A percentile compares a stretch with the other conserved stretches of the same genome.
Evolutionary conservation across 305 asterid genomes (phyloP).

Genomic region (Nicotiana rustica): DNA sequence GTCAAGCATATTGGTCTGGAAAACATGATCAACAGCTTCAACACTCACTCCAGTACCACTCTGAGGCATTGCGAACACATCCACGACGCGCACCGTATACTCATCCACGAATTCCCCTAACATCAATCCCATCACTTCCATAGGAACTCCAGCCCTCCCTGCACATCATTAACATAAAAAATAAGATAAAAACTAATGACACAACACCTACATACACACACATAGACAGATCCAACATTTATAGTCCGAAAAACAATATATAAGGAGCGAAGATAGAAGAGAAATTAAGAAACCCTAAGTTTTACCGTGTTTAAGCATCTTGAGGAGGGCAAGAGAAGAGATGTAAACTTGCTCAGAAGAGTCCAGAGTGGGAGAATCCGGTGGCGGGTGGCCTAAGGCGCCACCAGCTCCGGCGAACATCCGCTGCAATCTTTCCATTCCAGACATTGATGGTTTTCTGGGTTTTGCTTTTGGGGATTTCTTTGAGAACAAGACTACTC

Average conservation of each 20-base stretch:
- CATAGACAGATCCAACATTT: slow-evolving; percentile 7
- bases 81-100: slow-evolving; percentile 95
- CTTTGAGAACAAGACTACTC: slow-evolving; percentile 35
- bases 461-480: slow-evolving; percentile 28
- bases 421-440: slow-evolving; percentile 89
- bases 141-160: slow-evolving; percentile 99
- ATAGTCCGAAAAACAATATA: background rate
- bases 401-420: slow-evolving; percentile 99
- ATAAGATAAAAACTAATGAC: slow-evolving; percentile 31
- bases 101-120: slow-evolving; percentile 97
- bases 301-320: slow-evolving; percentile 98
- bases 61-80: slow-evolving; percentile 98
- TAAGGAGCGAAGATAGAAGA: background rate
- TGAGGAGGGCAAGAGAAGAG: slow-evolving; percentile 92
- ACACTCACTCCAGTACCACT: slow-evolving; percentile 99
- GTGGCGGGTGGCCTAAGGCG: slow-evolving; percentile 90
- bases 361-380: slow-evolving; percentile 93
- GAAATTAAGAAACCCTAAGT: slow-evolving; percentile 52
- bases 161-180: slow-evolving; percentile 33
- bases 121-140: slow-evolving; percentile 99
- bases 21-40: slow-evolving; percentile 97
- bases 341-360: slow-evolving; percentile 97
- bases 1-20: slow-evolving; percentile 98
- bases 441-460: slow-evolving; percentile 47
- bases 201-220: slow-evolving; percentile 10